Conservation (phyloP, 768 basidiomycete species). For the Tremella mesenterica region DNA sequence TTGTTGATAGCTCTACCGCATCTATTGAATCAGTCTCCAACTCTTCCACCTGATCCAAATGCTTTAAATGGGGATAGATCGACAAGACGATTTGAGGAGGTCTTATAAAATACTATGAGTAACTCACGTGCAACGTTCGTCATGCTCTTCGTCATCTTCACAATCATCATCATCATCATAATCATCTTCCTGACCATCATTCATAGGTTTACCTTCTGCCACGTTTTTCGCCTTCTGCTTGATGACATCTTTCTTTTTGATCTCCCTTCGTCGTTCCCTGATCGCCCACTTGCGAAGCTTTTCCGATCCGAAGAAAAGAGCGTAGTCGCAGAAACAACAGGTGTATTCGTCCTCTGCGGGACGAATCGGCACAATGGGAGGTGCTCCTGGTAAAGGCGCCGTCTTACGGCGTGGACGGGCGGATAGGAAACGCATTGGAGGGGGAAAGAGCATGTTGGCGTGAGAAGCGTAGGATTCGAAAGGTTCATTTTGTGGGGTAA, state of each 20-base stretch:
- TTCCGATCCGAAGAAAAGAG: conserved; percentile 81
- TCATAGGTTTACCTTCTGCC: conserved; percentile 29
- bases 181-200: conserved; percentile 12
- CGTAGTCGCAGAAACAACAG: conserved; percentile 88
- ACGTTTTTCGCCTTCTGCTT: conserved; percentile 36
- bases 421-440: conserved; percentile 37
- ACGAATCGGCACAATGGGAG: conserved; percentile 24
- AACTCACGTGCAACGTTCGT: conserved; percentile 25
- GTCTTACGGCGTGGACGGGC: conserved; percentile 21
- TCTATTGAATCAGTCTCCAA: too few relatives aligned
- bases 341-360: conserved; percentile 74
- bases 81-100: too few relatives aligned
- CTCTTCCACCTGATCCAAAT: too few relatives aligned
- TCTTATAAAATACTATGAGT: too few relatives aligned
- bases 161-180: conserved; percentile 23
- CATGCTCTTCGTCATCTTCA: conserved; percentile 17
- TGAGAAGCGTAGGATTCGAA: conserved; percentile 22
- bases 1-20: conserved; percentile 13
- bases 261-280: conserved; percentile 66
- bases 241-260: conserved; percentile 44
- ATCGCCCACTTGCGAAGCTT: conserved; percentile 57
- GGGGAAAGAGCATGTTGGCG: conserved; percentile 34
- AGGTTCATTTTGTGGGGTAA: conserved; percentile 15
- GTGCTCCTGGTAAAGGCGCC: conserved; percentile 1
- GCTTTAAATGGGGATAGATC: too few relatives aligned